Evolutionary conservation across 768 basidiomycete genomes (phyloP).

Genomic region (Dioszegia crocea): DNA sequence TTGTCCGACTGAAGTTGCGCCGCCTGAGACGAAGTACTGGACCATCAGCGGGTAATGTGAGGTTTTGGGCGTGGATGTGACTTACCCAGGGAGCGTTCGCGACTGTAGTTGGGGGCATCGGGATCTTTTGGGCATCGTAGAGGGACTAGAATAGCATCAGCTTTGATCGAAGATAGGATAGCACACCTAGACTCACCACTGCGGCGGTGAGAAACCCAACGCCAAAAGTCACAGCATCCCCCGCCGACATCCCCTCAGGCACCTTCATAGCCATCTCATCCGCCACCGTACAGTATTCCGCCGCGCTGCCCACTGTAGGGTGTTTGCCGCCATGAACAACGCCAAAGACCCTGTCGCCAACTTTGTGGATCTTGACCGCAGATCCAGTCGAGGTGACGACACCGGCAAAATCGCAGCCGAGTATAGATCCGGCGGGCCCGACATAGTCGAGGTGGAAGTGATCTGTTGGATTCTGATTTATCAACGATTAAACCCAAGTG

Average conservation of each 20-base stretch:
- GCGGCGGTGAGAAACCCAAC: constrained; percentile 33
- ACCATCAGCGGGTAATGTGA: background rate
- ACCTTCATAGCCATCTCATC: constrained; percentile 26
- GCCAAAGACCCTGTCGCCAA: constrained; percentile 35
- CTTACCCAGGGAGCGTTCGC: constrained; percentile 9
- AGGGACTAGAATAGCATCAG: background rate
- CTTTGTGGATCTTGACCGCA: constrained; percentile 6
- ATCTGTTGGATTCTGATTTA: constrained; percentile 32
- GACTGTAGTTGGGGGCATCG: constrained; percentile 5
- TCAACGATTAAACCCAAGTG: too few relatives aligned
- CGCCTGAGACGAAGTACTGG: constrained; percentile 46
- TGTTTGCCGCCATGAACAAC: constrained; percentile 31
- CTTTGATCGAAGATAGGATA: background rate
- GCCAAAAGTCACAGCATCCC: constrained; percentile 30
- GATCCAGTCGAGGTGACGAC: constrained; percentile 22
- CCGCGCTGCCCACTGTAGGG: constrained; percentile 21
- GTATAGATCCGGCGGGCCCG: constrained; percentile 13
- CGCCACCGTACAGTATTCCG: constrained; percentile 29
- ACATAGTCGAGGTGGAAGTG: constrained; percentile 28
- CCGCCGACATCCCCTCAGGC: constrained; percentile 12
- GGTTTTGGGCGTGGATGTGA: background rate
- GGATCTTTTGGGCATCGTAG: background rate
- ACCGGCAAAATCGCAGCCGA: constrained; percentile 40
- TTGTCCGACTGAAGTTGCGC: constrained; percentile 49
- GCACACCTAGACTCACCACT: constrained; percentile 15